Base-by-base conservation (phyloP, 2,329 filamentous ascomycete genomes). In the Emergomyces orientalis region DNA sequence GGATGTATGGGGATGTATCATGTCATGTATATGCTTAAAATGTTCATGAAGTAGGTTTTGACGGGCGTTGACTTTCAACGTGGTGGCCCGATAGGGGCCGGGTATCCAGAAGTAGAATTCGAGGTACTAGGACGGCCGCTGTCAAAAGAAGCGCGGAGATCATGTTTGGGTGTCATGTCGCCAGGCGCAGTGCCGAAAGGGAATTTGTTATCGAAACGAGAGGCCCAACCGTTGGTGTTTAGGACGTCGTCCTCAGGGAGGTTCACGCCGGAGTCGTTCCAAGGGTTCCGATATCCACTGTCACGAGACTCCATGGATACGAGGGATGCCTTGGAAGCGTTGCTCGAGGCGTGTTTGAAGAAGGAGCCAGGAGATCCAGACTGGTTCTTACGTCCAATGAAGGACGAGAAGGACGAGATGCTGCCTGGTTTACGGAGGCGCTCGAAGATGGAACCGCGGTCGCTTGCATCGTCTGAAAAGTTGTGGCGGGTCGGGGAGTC, bases 61-160 rank as follows among this genome's bases (percentile, higher is more conserved):
- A 74, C 72, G 71, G 72, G 72, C 74, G 80, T 79, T 86, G 32
- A 32, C 32, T 7, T 32, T 87, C 88, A 93, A 89, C 90, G 90
- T 82, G 88, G 91, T 85, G 89, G 88, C 83, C 89, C 90, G 83
- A 91, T 88, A 69, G 89, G 89, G 82, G 86, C 90, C 84, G 91
- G 89, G 89, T 94, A 94, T 91, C 90, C 90, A 86, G 90, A 93
- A 89, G 88, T 89, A 84, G 91, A 96, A 88, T 96, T 89, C 81
- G 91, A 94, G 81, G 91, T 96, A 73, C 89, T 93, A 76, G 91
- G 91, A 75, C 91, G 89, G 76, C 91, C 91, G 81, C 90, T 94
- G 78, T 96, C 91, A 75, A 89, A 90, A 74, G 91, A 95, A 75
- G 87, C 87, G 76, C 91, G 88, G 75, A 88, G 83, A 76, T 87